These are phyloP conservation scores for Onygenales sp. DNA, from an alignment of 2,329 filamentous ascomycete species.

Conservation along the genomic window DNA sequence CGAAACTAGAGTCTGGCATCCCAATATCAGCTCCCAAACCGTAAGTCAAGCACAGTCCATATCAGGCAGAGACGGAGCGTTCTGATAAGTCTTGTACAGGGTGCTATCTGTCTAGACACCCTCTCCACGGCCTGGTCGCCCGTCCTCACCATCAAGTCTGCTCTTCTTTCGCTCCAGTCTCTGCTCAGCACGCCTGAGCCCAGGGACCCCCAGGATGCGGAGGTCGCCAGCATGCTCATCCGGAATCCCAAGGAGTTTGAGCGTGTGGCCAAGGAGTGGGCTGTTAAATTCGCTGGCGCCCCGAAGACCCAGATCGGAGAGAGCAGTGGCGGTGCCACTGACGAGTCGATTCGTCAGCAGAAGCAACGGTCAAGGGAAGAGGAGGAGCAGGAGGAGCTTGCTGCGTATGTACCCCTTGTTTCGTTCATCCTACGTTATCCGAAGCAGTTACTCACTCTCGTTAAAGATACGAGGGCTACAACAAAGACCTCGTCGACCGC, in stretches of 20 bases:
- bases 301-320: conserved; percentile 49
- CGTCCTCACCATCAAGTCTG: conserved; percentile 91
- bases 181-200: conserved; percentile 90
- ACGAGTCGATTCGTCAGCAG: conserved; percentile 46
- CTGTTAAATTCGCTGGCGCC: conserved; percentile 71
- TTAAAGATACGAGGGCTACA: conserved; percentile 74
- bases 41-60: conserved; percentile 43
- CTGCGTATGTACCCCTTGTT: conserved; percentile 36
- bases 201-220: conserved; percentile 91
- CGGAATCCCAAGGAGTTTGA: conserved; percentile 70
- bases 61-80: neutral
- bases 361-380: conserved; percentile 44
- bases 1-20: conserved; percentile 91
- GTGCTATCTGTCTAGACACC: conserved; percentile 93
- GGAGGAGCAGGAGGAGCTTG: conserved; percentile 48
- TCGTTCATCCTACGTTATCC: neutral
- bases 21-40: conserved; percentile 89
- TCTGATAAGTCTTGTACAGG: conserved; percentile 44
- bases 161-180: conserved; percentile 84
- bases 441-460: conserved; percentile 19
- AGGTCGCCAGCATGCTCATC: conserved; percentile 85
- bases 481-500: conserved; percentile 68
- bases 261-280: conserved; percentile 80
- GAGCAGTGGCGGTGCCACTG: conserved; percentile 43
- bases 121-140: conserved; percentile 86